These are phyloP conservation scores for Setaria viridis DNA, from an alignment of 202 grass and related monocot species.

Conservation along the genomic window DNA sequence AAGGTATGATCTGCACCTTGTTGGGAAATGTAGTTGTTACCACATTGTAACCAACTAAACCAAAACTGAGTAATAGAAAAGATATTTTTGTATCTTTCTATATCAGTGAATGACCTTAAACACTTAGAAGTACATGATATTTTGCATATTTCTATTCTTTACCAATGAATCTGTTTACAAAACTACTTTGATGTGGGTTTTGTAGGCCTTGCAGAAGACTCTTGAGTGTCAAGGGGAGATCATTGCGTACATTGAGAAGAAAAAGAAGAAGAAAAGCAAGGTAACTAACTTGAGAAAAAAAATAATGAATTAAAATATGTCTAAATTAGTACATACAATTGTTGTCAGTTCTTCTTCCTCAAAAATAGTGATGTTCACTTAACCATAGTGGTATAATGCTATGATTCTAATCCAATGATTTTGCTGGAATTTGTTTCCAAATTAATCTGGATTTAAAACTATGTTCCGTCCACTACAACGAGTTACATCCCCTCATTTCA, in stretches of 20 bases:
- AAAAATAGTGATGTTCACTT: not conserved
- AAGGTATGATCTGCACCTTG: conserved; percentile 59
- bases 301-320: not conserved
- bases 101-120: conserved; percentile 9
- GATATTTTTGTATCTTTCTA: not conserved
- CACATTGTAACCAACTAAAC: not conserved
- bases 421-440: not conserved
- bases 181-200: not conserved
- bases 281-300: conserved; percentile 39
- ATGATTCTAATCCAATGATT: not conserved
- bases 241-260: conserved; percentile 88
- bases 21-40: conserved; percentile 3
- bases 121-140: not conserved
- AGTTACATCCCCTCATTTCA: conserved; percentile 16
- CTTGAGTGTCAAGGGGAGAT: conserved; percentile 72
- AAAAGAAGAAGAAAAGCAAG: conserved; percentile 89
- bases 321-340: not conserved
- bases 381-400: not conserved
- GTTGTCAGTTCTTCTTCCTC: too few relatives aligned
- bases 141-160: not conserved
- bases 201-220: conserved; percentile 79
- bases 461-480: not conserved
- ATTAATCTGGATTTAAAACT: not conserved
- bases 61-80: too few relatives aligned
- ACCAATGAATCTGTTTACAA: not conserved